Conservation (phyloP, 345 rosid species). For the Mallotus nudiflorus region DNA sequence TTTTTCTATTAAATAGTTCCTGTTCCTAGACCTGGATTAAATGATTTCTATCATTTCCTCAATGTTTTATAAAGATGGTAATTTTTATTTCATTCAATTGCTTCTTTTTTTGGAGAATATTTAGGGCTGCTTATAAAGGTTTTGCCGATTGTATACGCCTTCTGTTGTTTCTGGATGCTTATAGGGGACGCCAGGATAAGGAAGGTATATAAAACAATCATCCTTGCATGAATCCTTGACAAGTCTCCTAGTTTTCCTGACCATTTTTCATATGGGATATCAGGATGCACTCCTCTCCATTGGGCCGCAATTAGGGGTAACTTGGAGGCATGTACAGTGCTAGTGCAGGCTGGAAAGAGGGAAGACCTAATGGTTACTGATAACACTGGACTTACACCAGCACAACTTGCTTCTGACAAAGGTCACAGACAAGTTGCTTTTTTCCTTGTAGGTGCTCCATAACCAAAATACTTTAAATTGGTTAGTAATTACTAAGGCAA, state of each 20-base stretch:
- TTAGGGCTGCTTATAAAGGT: conserved; percentile 99
- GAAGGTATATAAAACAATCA: conserved; percentile 52
- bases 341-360: conserved; percentile 97
- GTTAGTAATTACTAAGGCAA: conserved; percentile 26
- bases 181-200: conserved; percentile 95
- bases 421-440: conserved; percentile 97
- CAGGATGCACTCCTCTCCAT: conserved; percentile 97
- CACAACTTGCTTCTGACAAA: conserved; percentile 97
- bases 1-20: neutral
- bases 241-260: neutral
- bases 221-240: neutral
- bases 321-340: conserved; percentile 97
- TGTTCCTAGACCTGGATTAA: neutral
- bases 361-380: conserved; percentile 90
- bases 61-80: conserved; percentile 6
- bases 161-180: conserved; percentile 85
- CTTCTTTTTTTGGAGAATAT: conserved; percentile 45
- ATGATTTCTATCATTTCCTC: neutral
- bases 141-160: conserved; percentile 95
- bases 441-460: conserved; percentile 88
- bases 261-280: conserved; percentile 16
- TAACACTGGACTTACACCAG: conserved; percentile 93
- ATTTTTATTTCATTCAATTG: conserved; percentile 21
- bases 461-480: conserved; percentile 31
- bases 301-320: conserved; percentile 99